These are phyloP conservation scores for Globisporangium alternatum DNA, from an alignment of 352 stramenopile species.

Conservation along the genomic window DNA sequence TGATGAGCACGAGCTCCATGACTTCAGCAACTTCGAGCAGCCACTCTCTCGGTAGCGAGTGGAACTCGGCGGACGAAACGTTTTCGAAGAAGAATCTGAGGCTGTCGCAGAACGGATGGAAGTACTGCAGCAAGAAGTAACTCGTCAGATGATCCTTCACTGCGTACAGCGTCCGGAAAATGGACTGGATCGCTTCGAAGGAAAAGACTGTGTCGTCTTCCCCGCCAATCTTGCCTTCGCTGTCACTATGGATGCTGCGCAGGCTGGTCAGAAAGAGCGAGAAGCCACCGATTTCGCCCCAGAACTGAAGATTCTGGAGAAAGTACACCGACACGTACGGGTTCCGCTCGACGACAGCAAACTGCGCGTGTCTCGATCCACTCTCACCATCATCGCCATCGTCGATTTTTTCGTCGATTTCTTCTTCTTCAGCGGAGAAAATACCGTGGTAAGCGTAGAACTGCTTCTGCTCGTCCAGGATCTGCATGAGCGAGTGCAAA, in stretches of 20 bases:
- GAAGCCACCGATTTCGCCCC: slow-evolving; percentile 55
- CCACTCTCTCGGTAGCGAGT: slow-evolving; percentile 36
- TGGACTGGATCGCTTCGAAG: slow-evolving; percentile 54
- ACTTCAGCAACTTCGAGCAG: slow-evolving; percentile 60
- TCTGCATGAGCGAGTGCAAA: slow-evolving; percentile 42
- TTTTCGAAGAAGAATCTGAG: slow-evolving; percentile 28
- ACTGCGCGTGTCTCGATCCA: background rate
- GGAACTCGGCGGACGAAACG: slow-evolving; percentile 29
- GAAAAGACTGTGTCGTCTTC: slow-evolving; percentile 24
- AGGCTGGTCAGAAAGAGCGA: slow-evolving; percentile 44
- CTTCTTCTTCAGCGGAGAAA: background rate
- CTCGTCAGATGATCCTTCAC: slow-evolving; percentile 52
- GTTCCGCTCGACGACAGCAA: slow-evolving; percentile 8
- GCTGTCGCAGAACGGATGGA: slow-evolving; percentile 29
- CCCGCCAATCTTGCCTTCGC: slow-evolving; percentile 5
- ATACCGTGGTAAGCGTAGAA: slow-evolving; percentile 52
- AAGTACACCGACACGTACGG: slow-evolving; percentile 40
- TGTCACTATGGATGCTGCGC: slow-evolving; percentile 10
- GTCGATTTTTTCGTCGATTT: background rate
- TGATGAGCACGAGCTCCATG: slow-evolving; percentile 47
- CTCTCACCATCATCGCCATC: slow-evolving; percentile 4
- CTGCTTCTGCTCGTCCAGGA: slow-evolving; percentile 52
- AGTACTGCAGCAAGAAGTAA: slow-evolving; percentile 39
- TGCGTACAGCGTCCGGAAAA: slow-evolving; percentile 57
- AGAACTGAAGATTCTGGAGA: slow-evolving; percentile 48